Base-by-base conservation (phyloP, 1,284 basidiomycete genomes). In the Mycena sp. region DNA sequence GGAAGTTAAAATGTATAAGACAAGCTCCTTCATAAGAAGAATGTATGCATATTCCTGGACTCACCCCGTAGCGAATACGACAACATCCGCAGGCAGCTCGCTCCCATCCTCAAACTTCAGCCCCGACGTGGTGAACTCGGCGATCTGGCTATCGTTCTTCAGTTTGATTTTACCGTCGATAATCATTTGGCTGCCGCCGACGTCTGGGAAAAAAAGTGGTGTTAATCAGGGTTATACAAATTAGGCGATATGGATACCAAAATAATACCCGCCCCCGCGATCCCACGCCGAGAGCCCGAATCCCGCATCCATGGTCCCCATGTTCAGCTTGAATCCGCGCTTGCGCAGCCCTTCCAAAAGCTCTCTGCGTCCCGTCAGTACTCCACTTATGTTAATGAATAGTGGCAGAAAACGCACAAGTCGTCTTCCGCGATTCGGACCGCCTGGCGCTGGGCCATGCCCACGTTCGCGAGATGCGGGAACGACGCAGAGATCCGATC, bases 111-210 rank as follows among this genome's bases (percentile, higher is more conserved):
- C 83, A 68, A 93, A 93, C 46, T 81, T 81, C 11, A 93, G 70
- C 0, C 85, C 85, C 5, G 75, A 81, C 68, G 83, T 80, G 0
- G 84, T 88, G 70, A 87, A 88, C 45, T 74, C 72, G 53, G 83
- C 78, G 65, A 90, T 83, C 32, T 79, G 76, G 45, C 80, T 82
- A 53, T 88, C 87, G 68, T 82, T 87, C 76, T 92, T 90, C 55
- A 93, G 77, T 72, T 91, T 91, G 77, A 93, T 92, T 71, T 89
- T 87, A 23, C 88, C 86, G 61, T 91, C 87, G 29, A 87, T 81
- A 67, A 93, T 85, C 61, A 86, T 76, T 71, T 88, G 83, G 61
- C 85, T 87, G 21, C 83, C 87, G 61, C 90, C 91, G 43, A 85
- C 84, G 64, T 91, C 88, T 79, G 70, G 82, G 19, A 38, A 16